phyloP scores from a whole-genome alignment of 768 basidiomycete genomes.

The Ramaria rubella region DNA sequence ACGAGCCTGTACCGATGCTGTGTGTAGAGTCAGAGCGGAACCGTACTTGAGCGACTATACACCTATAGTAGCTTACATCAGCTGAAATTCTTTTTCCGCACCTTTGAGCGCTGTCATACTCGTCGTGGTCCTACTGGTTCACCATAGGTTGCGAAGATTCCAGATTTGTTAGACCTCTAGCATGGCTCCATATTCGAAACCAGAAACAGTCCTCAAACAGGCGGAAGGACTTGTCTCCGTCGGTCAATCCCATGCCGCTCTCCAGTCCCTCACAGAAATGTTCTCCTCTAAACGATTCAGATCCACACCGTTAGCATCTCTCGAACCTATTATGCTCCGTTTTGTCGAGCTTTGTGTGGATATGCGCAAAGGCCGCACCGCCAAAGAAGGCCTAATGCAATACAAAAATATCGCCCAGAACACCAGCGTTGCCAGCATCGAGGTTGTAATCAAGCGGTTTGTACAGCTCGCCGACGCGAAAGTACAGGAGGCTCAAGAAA shows the following conservation, averaged over 20 bases:
- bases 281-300: constrained; percentile 92
- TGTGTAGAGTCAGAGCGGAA: too few relatives aligned
- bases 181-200: constrained; percentile 89
- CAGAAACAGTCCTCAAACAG: constrained; percentile 85
- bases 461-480: constrained; percentile 75
- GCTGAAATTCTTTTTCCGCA: too few relatives aligned
- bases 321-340: constrained; percentile 93
- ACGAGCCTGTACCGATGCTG: too few relatives aligned
- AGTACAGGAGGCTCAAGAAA: constrained; percentile 79
- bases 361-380: constrained; percentile 87
- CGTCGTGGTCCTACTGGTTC: too few relatives aligned
- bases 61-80: too few relatives aligned
- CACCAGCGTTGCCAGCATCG: constrained; percentile 83
- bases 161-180: not conserved
- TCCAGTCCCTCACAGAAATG: constrained; percentile 88
- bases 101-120: too few relatives aligned
- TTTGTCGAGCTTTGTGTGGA: constrained; percentile 96
- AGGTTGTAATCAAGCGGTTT: constrained; percentile 83
- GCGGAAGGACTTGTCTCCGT: constrained; percentile 93
- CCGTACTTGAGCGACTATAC: too few relatives aligned
- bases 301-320: constrained; percentile 75
- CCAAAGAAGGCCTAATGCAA: constrained; percentile 93
- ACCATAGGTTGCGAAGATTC: not conserved
- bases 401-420: constrained; percentile 99
- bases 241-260: constrained; percentile 82